Evolutionary conservation across 306 rosid species (phyloP).

Genomic region (Crataegus laevigata): DNA sequence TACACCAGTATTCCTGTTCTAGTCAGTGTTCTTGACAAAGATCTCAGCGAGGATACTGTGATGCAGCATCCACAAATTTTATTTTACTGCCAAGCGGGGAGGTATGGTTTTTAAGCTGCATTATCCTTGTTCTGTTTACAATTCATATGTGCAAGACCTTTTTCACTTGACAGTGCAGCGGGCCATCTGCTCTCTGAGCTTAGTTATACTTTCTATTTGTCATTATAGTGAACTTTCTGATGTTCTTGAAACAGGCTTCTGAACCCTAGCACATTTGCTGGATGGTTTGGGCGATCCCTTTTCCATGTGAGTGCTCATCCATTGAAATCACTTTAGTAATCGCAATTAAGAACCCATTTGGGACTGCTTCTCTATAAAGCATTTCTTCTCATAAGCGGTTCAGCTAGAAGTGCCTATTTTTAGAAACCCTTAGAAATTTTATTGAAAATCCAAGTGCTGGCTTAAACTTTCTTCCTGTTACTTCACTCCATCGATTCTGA

Average conservation of each 20-base stretch:
- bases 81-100: conserved; percentile 98
- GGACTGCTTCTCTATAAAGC: background rate
- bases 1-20: conserved; percentile 96
- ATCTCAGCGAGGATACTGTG: conserved; percentile 90
- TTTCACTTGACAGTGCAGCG: background rate
- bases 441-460: background rate
- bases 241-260: conserved; percentile 60
- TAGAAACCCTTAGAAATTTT: background rate
- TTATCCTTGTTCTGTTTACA: background rate
- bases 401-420: background rate
- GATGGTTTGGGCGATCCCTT: conserved; percentile 97
- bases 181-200: background rate
- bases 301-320: conserved; percentile 70
- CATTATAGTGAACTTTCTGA: conserved; percentile 2
- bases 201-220: background rate
- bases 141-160: background rate
- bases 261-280: conserved; percentile 97
- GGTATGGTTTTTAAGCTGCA: conserved; percentile 40
- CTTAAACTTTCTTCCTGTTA: conserved; percentile 5
- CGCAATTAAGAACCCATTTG: background rate
- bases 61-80: conserved; percentile 99
- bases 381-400: background rate
- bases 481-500: conserved; percentile 19
- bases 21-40: conserved; percentile 93
- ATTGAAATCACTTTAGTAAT: background rate